Evolutionary conservation across 495 filamentous ascomycete genomes (phyloP), one percentile per base, ranked within the genome.

Genomic region (Cladorrhinum samala): DNA sequence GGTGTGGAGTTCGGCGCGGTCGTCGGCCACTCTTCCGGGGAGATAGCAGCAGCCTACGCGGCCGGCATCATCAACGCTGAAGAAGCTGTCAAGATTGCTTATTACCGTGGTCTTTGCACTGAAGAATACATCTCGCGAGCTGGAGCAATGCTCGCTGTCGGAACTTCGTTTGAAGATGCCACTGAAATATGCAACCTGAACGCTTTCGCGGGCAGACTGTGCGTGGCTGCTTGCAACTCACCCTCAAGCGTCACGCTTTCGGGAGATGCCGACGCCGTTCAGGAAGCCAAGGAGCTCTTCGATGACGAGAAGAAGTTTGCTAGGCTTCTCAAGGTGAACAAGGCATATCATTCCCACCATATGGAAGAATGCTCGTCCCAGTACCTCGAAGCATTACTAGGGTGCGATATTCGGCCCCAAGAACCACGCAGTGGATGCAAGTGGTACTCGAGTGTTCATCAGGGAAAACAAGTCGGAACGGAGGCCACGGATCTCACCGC

Each of bases 1-100:
- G 74, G 71, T 2, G 59, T 85, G 11, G 25, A 40, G 1, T 70
- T 75, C 0, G 38, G 55, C 1, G 71, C 72, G 6, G 77, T 83
- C 0, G 70, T 83, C 1, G 83, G 83, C 20, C 81, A 85, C 55
- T 83, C 79, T 0, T 77, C 72, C 27, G 83, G 83, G 13, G 83
- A 86, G 57, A 84, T 85, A 49, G 75, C 46, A 0, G 76, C 73
- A 0, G 74, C 76, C 0, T 77, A 75, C 39, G 70, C 70, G 3
- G 65, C 70, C 1, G 72, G 74, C 1, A 57, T 58, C 3, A 40
- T 81, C 1, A 55, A 58, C 0, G 55, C 57, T 19, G 51, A 53
- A 2, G 59, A 60, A n/a, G 62, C 62, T n/a, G 62, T 62, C 21
- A 25, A 49, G 0, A 38, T 59, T 2, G 62, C 62, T 20, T 64